Base-by-base conservation (phyloP, 164 flowering plant genomes). In the Santalum album region DNA sequence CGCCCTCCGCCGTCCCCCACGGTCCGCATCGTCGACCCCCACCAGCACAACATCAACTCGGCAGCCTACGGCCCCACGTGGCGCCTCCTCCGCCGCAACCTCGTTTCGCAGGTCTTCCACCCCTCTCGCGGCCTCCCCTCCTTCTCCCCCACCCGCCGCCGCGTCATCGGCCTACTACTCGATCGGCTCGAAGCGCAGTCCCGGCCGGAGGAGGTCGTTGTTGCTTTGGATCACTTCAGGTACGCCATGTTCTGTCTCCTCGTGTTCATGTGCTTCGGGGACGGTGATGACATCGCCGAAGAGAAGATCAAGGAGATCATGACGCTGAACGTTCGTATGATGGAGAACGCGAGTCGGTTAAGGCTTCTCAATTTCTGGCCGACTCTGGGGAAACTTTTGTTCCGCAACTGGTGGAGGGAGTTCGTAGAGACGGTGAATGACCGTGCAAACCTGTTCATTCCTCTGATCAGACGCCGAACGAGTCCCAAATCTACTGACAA, bases 81-180 rank as follows among this genome's bases (percentile, higher is more conserved):
- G 42, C 42, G 42, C 42, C 42, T 38, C 42, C 17, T 38, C 42
- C 42, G 42, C 42, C 42, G 42, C 14, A 38, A 38, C 42, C 42
- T 38, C 42, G 14, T 16, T 15, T 38, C 42, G 15, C 42, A 14
- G 0, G 3, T 38, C 42, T 16, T 38, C 42, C 42, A 38, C 16
- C 42, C 42, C 17, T 38, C 42, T 16, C 42, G 42, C 16, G 16
- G 14, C 42, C 42, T 15, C 42, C 17, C 42, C 42, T 38, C 14
- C 42, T 38, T 15, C 42, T 12, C 42, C 42, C 16, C 2, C 42
- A 3, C 4, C 42, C 42, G 42, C 42, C 42, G 42, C 42, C 3
- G 3, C 42, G 83, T 60, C 22, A 25, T 75, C 16, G 49, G 46
- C 25, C 43, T 56, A 2, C 53, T 67, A 16, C 42, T 38, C 42